These are phyloP conservation scores for Alliaria petiolata DNA, from an alignment of 345 rosid species.

Conservation along the genomic window DNA sequence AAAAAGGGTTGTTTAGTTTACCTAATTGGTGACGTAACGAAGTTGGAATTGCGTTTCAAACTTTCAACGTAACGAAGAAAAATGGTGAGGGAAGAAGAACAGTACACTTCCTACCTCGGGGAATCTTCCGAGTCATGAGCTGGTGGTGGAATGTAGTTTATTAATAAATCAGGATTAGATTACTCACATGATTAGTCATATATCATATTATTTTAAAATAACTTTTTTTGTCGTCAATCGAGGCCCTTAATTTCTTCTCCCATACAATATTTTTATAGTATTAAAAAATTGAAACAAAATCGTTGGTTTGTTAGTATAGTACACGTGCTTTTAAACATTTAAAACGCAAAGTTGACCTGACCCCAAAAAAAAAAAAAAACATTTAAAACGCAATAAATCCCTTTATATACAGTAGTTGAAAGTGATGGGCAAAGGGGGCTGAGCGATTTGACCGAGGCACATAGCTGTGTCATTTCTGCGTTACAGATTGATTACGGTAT, in stretches of 20 bases:
- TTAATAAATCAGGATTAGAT: not conserved
- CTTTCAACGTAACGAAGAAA: not conserved
- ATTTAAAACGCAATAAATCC: not conserved
- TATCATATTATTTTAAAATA: not conserved
- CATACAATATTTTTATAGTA: slow-evolving; percentile 16
- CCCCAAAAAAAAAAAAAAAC: too few relatives aligned
- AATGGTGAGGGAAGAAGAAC: not conserved
- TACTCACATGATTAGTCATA: not conserved
- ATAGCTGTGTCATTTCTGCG: slow-evolving; percentile 8
- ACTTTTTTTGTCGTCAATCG: not conserved
- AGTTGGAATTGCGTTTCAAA: not conserved
- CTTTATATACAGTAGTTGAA: not conserved
- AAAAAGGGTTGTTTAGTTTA: too few relatives aligned
- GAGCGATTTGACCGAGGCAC: not conserved
- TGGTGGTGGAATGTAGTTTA: not conserved
- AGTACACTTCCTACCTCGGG: not conserved
- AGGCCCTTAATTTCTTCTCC: slow-evolving; percentile 9
- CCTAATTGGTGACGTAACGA: too few relatives aligned
- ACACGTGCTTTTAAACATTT: slow-evolving; percentile 4
- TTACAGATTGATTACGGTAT: not conserved
- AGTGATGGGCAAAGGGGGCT: not conserved
- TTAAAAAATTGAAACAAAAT: not conserved
- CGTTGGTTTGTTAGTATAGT: too few relatives aligned
- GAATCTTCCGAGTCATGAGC: slow-evolving; percentile 16
- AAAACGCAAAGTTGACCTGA: too few relatives aligned